Evolutionary conservation across 371 early-diverging fungal species (phyloP), one percentile per base, ranked within the genome.

Genomic region (Rhizopus delemar): DNA sequence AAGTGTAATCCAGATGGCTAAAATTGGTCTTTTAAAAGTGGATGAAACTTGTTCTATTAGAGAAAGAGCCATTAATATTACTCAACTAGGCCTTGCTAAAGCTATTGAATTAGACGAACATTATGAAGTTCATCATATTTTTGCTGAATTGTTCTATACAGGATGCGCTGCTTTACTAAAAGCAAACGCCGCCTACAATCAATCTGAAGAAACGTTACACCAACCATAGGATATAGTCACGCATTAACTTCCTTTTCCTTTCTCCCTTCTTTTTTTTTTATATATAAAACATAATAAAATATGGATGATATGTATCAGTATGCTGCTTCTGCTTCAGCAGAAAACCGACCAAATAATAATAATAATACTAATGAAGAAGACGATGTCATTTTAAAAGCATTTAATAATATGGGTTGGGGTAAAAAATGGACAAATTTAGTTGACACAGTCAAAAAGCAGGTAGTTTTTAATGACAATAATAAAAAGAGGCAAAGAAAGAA

Each of bases 91-190:
- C 12, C 66, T 88, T 29, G 76, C 82, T 43, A 81, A 79, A 57
- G 85, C 85, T 5, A 65, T 83, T 12, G 86, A 88, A 53, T 58
- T 88, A 7, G 88, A 88, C 48, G 73, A 76, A 46, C 77, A 84
- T 28, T 86, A 81, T 71, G 77, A 85, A 38, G 73, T 86, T 16
- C 86, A 86, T 50, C 78, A 81, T 38, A 78, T 72, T 29, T 74
- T 86, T 36, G 73, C 78, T 6, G 79, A 82, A 45, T 66, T 80
- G 6, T 57, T 83, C 39, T 80, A 82, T 48, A 63, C 60, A 4
- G 60, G 57, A 5, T 65, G 66, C 12, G 59, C 61, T 29, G 76
- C 76, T 0, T 12, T 75, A 28, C 50, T 70, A n/a, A 72, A 84
- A 68, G 87, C 87, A 9, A 69, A 80, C 3, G 73, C 80, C 38